Base-by-base conservation (phyloP, 2,329 filamentous ascomycete genomes). In the Diaporthe australafricana region DNA sequence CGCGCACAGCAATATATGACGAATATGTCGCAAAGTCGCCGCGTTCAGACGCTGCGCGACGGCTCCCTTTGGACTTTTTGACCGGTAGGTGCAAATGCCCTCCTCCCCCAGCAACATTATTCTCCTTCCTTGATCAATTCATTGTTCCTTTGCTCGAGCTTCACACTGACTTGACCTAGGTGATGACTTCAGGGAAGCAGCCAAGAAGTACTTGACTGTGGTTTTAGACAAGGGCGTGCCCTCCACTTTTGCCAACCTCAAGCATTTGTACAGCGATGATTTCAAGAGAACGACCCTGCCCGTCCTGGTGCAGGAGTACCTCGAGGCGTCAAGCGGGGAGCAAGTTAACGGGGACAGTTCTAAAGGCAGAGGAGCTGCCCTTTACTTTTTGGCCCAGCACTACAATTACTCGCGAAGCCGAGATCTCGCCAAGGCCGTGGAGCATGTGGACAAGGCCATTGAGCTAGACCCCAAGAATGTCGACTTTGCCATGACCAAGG, bases 351-450 rank as follows among this genome's bases (percentile, higher is more conserved):
- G 80, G 27, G 86, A 89, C 75, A 80, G 83, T 66, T 79, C 83
- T 70, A 88, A 88, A 77, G 96, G 96, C 79, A 88, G 93, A 77
- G 89, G 94, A 17, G 94, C 95, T 1, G 93, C 94, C 17, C 89
- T 95, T 63, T 98, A 97, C 83, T 99, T 97, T 85, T 89, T 99
- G 68, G 95, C 95, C 11, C 96, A 98, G 79, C 97, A 99, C 83
- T 97, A 98, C 87, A 96, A 98, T 84, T 98, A 98, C 81, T 88
- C 93, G 80, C 86, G 94, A 72, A 98, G 94, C 80, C 94, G 95
- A 52, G 90, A 98, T 80, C 88, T 98, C 30, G 77, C 87, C 71
- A 96, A 95, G 83, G 96, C 97, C 3, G 88, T 91, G 81, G 89
- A 93, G 74, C 96, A 92, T 79, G 92, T 97, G 73, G 92, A 98